Base-by-base conservation (phyloP, 139 green algal species). In the Chlorella ohadii region DNA sequence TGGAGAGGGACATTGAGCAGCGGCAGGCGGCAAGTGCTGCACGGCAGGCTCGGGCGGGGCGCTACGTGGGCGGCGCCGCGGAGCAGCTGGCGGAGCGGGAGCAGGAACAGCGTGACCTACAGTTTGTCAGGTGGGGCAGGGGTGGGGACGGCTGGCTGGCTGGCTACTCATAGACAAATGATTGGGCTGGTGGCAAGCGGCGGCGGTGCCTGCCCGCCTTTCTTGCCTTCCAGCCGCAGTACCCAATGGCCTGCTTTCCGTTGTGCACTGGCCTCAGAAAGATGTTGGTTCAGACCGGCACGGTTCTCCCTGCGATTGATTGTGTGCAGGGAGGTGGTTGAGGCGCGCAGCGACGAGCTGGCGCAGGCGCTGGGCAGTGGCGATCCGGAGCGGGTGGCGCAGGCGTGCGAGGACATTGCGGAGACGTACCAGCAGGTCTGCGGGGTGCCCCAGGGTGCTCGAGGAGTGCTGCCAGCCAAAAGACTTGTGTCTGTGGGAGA, bases 1-100 rank as follows among this genome's bases (percentile, higher is more conserved):
- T 94, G 28, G 66, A 86, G 33, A 86, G 78, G 20, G 91, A 93
- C 76, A 33, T 88, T 27, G 80, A 73, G n/a, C 84, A 82, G 68
- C 73, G 91, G 9, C 47, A 92, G 83, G 44, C 39, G 31, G 78
- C 72, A 13, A 36, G 31, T 4, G 72, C 77, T 59, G 79, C 81
- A 36, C 55, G 67, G 20, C 64, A 63, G 4, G n/a, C 59, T 5
- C 81, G 67, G 36, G 76, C 61, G 44, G 83, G 79, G 47, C 44
- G 59, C 2, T 82, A 72, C 22, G 19, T 9, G n/a, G 38, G 85
- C 57, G 67, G 34, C 23, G 25, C 63, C 2, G 76, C 81, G 16
- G 82, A 67, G 9, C 28, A 86, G 63, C 67, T 86, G 67, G 51
- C 36, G 19, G 82, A 90, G 44, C 72, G 73, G 28, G 66, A 87